Conservation (phyloP, 768 basidiomycete genomes). For the Mycena venus region DNA sequence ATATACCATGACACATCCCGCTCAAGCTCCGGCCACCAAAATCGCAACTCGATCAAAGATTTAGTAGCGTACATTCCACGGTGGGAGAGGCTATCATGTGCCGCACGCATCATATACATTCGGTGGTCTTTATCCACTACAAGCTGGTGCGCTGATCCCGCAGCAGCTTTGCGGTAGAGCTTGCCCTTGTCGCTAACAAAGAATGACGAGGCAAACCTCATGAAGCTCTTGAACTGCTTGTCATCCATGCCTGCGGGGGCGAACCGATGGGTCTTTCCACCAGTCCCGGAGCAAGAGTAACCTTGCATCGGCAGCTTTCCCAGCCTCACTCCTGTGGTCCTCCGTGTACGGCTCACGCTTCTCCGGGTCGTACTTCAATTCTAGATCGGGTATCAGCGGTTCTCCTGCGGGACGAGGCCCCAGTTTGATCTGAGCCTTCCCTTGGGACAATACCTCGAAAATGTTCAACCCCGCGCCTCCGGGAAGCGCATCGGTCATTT, state of each 20-base stretch:
- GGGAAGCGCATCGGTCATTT: too few species aligned
- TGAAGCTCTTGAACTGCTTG: not conserved
- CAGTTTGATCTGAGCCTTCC: too few species aligned
- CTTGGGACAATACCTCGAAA: too few species aligned
- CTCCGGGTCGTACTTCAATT: too few species aligned
- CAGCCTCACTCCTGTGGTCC: too few species aligned
- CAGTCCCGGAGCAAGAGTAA: not conserved
- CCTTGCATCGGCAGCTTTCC: too few species aligned
- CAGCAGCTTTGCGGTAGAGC: not conserved
- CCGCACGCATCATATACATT: too few species aligned
- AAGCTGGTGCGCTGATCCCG: not conserved
- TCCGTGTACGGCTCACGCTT: too few species aligned
- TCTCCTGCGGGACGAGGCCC: too few species aligned
- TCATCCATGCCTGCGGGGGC: not conserved
- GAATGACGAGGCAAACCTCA: not conserved
- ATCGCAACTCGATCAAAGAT: not conserved
- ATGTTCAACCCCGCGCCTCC: too few species aligned
- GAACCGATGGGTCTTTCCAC: not conserved
- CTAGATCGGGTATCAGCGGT: too few species aligned
- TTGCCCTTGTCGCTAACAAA: not conserved
- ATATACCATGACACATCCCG: conserved; percentile 46
- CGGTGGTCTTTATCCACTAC: conserved; percentile 13
- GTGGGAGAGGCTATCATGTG: conserved; percentile 36
- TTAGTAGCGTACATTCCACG: conserved; percentile 16
- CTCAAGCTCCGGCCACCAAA: conserved; percentile 35